These are phyloP conservation scores for Trichoderma sp. DNA, from an alignment of 2,329 filamentous ascomycete genomes.

Conservation along the genomic window DNA sequence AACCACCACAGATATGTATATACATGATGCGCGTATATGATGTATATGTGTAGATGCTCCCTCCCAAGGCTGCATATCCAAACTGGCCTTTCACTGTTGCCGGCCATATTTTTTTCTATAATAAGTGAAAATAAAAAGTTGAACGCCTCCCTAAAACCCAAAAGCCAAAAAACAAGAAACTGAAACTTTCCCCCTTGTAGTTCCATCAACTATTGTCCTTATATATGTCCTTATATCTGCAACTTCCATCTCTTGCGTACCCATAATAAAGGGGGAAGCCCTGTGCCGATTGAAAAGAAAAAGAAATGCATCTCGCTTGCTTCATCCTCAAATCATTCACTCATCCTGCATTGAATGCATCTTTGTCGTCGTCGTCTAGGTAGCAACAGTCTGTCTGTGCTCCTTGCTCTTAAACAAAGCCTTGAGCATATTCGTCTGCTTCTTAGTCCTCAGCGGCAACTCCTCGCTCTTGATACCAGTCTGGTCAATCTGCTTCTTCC, in stretches of 20 bases:
- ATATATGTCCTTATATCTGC: not conserved
- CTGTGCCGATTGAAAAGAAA: not conserved
- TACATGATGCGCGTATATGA: not conserved
- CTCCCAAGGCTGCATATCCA: not conserved
- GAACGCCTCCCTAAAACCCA: not conserved
- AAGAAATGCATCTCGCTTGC: slow-evolving; percentile 6
- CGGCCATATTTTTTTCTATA: not conserved
- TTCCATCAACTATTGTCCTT: not conserved
- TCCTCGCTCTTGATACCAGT: slow-evolving; percentile 37
- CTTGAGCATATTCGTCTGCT: slow-evolving; percentile 59
- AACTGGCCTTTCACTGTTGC: not conserved
- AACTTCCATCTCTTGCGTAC: not conserved
- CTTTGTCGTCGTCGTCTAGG: not conserved
- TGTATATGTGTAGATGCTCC: not conserved
- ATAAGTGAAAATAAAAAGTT: not conserved
- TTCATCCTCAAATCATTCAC: not conserved
- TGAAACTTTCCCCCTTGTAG: not conserved
- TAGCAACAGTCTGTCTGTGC: not conserved
- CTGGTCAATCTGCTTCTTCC: slow-evolving; percentile 42
- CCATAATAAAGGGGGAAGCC: not conserved
- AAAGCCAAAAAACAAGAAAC: not conserved
- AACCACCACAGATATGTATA: not conserved
- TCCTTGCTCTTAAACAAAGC: slow-evolving; percentile 58
- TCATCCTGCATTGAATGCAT: not conserved
- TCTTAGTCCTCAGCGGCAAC: slow-evolving; percentile 42